These are phyloP conservation scores for Penicillium brevicompactum DNA, from an alignment of 2,329 filamentous ascomycete species.

Conservation along the genomic window DNA sequence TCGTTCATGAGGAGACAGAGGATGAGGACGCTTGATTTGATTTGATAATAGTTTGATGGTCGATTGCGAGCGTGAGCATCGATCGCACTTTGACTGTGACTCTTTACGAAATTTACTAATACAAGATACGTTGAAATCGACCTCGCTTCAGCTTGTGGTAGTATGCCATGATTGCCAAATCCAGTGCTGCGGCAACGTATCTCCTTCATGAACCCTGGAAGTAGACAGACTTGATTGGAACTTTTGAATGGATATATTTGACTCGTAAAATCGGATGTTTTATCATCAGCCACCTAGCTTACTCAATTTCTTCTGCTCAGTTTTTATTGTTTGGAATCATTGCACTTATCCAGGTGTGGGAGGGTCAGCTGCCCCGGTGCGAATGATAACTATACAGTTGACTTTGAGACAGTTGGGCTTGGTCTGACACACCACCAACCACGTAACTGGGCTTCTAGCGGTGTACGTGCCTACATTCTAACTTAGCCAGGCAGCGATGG, in stretches of 20 bases:
- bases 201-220: too few relatives aligned
- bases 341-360: neutral
- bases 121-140: neutral
- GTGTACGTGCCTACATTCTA: neutral
- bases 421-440: constrained; percentile 25
- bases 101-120: constrained; percentile 3
- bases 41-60: neutral
- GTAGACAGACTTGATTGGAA: too few relatives aligned
- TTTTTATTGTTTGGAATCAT: neutral
- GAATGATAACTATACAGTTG: neutral
- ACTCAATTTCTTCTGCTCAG: neutral
- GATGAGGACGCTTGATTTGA: constrained; percentile 14
- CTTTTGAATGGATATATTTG: too few relatives aligned
- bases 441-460: constrained; percentile 1
- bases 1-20: constrained; percentile 29
- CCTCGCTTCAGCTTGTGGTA: neutral
- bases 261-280: too few relatives aligned
- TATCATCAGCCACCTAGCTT: too few relatives aligned
- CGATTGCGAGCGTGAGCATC: neutral
- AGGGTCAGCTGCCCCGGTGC: neutral
- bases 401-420: constrained; percentile 3
- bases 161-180: too few relatives aligned
- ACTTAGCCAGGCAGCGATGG: neutral
- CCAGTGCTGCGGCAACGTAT: too few relatives aligned
- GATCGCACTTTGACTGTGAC: neutral